Evolutionary conservation across 2,329 filamentous ascomycete genomes (phyloP), one percentile per base, ranked within the genome.

Genomic region (Fusarium concolor): DNA sequence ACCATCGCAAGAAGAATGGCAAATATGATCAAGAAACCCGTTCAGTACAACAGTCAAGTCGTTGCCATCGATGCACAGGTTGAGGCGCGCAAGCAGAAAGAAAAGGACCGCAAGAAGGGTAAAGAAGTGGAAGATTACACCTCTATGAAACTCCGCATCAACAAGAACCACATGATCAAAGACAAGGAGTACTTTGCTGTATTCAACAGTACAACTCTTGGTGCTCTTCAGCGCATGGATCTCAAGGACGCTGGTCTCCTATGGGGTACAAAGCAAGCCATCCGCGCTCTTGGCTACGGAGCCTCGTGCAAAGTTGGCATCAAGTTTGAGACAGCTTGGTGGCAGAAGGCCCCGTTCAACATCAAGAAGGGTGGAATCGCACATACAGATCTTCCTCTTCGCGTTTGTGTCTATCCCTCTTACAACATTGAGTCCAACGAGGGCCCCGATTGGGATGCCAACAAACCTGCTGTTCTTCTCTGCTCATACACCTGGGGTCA

Each of bases 311-410:
- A 78, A 43, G 73, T 78, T 3, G 76, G 59, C 1, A 68, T 78
- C 22, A 79, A 77, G 37, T 82, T 82, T 53, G 72, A 75, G 47
- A 67, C 69, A 0, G 62, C 75, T 1, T 78, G 74, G 75, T 74
- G 70, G 70, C 59, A 68, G 18, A 10, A 56, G 7, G 33, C 24
- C 0, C 56, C 56, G 0, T 65, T 68, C 15, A 43, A 54, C 2
- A 71, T 72, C 8, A 54, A 14, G 0, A 14, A 59, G 1, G 71
- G 68, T 0, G 71, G 71, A 1, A 33, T 68, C 0, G 41, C 46
- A 5, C 62, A 52, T 7, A 71, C 76, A 6, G 76, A 78, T 33
- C 67, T 78, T 1, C 76, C 76, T 0, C 71, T 78, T 11, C 73
- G 76, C 0, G 72, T 74, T 22, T 76, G 71, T 2, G 76, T 78